Percentiles rank a stretch among this genome's conserved stretches.
These are phyloP conservation scores for Kwoniella newhampshirensis DNA, from an alignment of 768 basidiomycete genomes.

Conservation along the genomic window DNA sequence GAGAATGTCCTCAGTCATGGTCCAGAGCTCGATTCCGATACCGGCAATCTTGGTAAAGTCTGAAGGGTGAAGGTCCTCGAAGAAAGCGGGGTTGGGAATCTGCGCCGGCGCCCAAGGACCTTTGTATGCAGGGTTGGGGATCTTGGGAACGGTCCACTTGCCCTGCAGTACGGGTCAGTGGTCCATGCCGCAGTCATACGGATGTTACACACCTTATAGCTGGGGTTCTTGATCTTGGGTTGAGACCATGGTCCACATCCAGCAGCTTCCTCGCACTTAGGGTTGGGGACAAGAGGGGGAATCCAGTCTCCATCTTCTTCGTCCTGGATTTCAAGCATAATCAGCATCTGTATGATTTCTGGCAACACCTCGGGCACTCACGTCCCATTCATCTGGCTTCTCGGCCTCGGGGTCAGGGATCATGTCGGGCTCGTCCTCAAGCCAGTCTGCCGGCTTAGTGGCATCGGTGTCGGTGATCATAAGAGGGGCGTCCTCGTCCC, in stretches of 20 bases:
- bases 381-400: constrained; percentile 98
- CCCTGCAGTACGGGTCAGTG: constrained; percentile 57
- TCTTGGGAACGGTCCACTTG: constrained; percentile 92
- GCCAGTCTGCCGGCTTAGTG: constrained; percentile 90
- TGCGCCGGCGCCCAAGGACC: constrained; percentile 88
- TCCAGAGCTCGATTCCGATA: constrained; percentile 98
- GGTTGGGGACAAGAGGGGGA: constrained; percentile 82
- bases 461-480: constrained; percentile 86
- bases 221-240: constrained; percentile 86
- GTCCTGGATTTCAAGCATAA: no score
- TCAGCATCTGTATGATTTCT: no score
- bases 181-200: not conserved
- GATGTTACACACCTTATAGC: constrained; percentile 64
- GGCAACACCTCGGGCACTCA: constrained; percentile 22
- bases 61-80: constrained; percentile 79
- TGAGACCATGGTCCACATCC: constrained; percentile 95
- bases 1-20: constrained; percentile 71
- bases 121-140: constrained; percentile 97
- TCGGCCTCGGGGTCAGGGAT: constrained; percentile 80
- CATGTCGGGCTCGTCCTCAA: constrained; percentile 75
- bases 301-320: constrained; percentile 99
- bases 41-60: constrained; percentile 88
- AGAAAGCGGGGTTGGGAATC: constrained; percentile 87
- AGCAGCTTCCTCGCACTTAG: constrained; percentile 80
- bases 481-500: constrained; percentile 96